phyloP scores from a whole-genome alignment of 257 asterid genomes.

The Solanum ossicruentum region DNA sequence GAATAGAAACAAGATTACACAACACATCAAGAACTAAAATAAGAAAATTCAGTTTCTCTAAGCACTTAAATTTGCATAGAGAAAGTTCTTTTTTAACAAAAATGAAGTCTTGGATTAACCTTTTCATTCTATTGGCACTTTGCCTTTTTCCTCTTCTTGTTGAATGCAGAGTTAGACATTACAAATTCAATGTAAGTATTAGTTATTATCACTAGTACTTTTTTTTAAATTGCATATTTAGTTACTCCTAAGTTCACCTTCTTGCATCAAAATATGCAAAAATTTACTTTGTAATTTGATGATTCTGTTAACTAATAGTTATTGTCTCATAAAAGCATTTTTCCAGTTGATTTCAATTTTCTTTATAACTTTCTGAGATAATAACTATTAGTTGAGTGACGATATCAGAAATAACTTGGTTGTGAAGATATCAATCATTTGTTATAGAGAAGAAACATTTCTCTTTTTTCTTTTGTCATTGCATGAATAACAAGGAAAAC shows the following conservation, averaged over 20 bases:
- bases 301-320: too few relatives aligned
- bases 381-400: background rate
- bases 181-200: slow-evolving; percentile 70
- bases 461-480: background rate
- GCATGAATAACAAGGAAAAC: background rate
- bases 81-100: slow-evolving; percentile 13
- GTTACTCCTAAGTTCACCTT: background rate
- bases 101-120: slow-evolving; percentile 5
- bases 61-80: slow-evolving; percentile 3
- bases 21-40: slow-evolving; percentile 6
- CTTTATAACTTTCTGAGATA: background rate
- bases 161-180: slow-evolving; percentile 46
- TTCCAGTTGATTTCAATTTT: too few relatives aligned
- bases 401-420: background rate
- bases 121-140: slow-evolving; percentile 26
- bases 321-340: too few relatives aligned
- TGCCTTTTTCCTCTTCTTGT: slow-evolving; percentile 22
- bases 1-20: slow-evolving; percentile 13
- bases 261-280: background rate
- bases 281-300: background rate
- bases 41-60: background rate
- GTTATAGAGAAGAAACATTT: background rate
- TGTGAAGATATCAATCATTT: background rate
- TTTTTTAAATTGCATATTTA: too few relatives aligned
- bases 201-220: background rate